These are phyloP conservation scores for Citrus cavaleriei DNA, from an alignment of 345 rosid species.

Conservation along the genomic window DNA sequence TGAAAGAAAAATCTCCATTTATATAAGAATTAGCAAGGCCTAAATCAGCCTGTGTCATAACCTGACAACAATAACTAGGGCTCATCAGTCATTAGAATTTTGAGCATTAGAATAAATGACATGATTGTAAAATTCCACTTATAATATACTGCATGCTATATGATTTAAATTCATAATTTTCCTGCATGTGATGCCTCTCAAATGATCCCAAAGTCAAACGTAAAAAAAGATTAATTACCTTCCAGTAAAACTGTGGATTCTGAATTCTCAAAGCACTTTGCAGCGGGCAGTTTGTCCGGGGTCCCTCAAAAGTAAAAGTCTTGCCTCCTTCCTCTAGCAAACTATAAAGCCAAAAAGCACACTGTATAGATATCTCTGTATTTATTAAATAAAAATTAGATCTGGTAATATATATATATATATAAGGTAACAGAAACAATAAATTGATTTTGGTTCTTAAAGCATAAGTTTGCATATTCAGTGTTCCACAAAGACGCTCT, in stretches of 20 bases:
- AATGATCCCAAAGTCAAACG: neutral
- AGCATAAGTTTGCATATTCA: too few relatives aligned
- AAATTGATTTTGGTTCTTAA: too few relatives aligned
- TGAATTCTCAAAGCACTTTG: slow-evolving; percentile 60
- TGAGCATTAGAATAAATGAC: neutral
- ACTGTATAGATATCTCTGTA: neutral
- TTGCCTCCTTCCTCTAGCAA: slow-evolving; percentile 91
- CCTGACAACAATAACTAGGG: neutral
- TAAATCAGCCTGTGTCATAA: slow-evolving; percentile 59
- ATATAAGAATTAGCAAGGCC: slow-evolving; percentile 89
- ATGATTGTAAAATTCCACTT: neutral
- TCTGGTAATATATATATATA: too few relatives aligned
- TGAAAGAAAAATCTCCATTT: slow-evolving; percentile 83
- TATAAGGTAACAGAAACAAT: too few relatives aligned
- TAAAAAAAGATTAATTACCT: slow-evolving; percentile 41
- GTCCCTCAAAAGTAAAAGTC: slow-evolving; percentile 65
- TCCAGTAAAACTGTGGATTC: slow-evolving; percentile 88
- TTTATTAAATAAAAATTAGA: neutral
- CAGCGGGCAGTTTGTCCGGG: slow-evolving; percentile 34
- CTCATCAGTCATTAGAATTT: neutral
- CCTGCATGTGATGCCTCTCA: neutral
- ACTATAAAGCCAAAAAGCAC: slow-evolving; percentile 26
- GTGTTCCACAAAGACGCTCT: too few relatives aligned
- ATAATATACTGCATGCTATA: neutral
- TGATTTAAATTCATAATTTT: neutral